A percentile compares a stretch with the other conserved stretches of the same genome.
Evolutionary conservation across 2,329 filamentous ascomycete species (phyloP).

Genomic region (Lecanicillium sp.): DNA sequence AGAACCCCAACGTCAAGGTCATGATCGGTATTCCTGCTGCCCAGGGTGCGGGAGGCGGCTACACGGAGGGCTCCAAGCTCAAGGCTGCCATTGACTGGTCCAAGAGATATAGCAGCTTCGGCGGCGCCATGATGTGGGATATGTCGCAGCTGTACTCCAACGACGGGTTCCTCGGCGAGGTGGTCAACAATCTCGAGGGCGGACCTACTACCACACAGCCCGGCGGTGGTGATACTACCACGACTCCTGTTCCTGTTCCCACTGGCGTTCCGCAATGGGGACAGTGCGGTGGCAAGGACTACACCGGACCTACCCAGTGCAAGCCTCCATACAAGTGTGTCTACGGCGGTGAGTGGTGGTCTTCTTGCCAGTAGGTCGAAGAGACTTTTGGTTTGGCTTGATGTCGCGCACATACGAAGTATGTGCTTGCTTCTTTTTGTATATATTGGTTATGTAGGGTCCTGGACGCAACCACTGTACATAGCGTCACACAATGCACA

Average conservation of each 20-base stretch:
- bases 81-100: constrained; percentile 42
- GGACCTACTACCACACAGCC: background rate
- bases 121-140: constrained; percentile 65
- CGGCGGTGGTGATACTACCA: background rate
- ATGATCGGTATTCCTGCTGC: constrained; percentile 53
- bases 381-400: no score
- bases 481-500: no score
- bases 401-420: no score
- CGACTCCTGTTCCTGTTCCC: constrained; percentile 8
- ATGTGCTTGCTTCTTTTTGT: no score
- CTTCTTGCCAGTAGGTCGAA: constrained; percentile 11
- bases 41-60: constrained; percentile 46
- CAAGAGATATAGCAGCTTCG: constrained; percentile 50
- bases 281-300: constrained; percentile 17
- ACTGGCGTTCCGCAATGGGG: constrained; percentile 14
- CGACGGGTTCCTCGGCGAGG: constrained; percentile 40
- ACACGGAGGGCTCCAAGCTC: constrained; percentile 38
- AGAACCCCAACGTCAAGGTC: constrained; percentile 53
- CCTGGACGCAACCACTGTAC: no score
- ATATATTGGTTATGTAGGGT: no score
- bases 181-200: constrained; percentile 27
- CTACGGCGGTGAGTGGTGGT: constrained; percentile 14
- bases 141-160: constrained; percentile 53
- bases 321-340: constrained; percentile 15
- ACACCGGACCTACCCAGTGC: constrained; percentile 14